Evolutionary conservation across 345 rosid species (phyloP), one percentile per base, ranked within the genome.

Genomic region (Geranium rotundifolium): DNA sequence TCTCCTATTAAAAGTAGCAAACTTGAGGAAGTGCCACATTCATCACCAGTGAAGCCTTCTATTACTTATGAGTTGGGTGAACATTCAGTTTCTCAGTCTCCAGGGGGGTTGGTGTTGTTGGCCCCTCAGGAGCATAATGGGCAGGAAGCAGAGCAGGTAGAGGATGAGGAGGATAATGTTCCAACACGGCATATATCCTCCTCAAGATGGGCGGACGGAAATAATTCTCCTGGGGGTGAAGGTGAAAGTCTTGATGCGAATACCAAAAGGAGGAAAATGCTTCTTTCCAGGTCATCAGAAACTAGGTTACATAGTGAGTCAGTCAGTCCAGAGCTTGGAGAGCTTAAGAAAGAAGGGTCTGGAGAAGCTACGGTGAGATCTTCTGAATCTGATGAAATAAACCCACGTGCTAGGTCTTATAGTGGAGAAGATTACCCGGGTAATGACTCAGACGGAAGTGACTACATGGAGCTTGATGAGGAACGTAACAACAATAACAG

Each of bases 181-280:
- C 96, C 91, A 8, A 82, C 84, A 19, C 78, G 88, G 65, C 85
- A 90, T 75, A 95, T 95, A 62, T 90, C 95, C 19, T 90, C 92
- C 65, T 95, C 99, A 7, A 86, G 96, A 73, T 95, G 99, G 99
- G 99, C 97, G 16, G 80, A 85, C 59, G 91, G 95, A 10, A 77
- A 82, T 74, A 82, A 70, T 74, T 90, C 99, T 71, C 97, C 99
- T 5, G 76, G 69, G 69, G 98, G 85, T 68, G 90, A 89, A 73
- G 95, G 93, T 70, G 98, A 89, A 66, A 82, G 87, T 56, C 71
- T 84, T 70, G 83, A 71, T 65, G 91, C 73, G 73, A 60, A 69
- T 60, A 77, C 75, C 61, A 90, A 67, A 78, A 88, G 81, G 70
- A 83, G 86, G 81, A 84, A 81, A 74, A 67, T 69, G 58, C 71